These are phyloP conservation scores for Dysphania ambrosioides DNA, from an alignment of 148 eudicot genomes.

Conservation along the genomic window DNA sequence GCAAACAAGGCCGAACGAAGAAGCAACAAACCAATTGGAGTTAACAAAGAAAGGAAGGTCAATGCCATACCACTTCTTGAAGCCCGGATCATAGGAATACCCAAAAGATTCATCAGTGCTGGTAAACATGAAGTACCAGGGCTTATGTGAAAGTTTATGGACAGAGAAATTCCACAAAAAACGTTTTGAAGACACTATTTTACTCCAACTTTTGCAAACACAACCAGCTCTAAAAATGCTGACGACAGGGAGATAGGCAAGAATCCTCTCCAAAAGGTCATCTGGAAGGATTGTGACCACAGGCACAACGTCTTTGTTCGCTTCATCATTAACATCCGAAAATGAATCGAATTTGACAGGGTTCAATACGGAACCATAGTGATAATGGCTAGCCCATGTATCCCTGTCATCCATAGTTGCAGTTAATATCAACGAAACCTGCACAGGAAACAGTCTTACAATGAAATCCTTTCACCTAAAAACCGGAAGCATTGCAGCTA, in stretches of 20 bases:
- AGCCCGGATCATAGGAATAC: constrained; percentile 72
- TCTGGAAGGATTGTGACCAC: constrained; percentile 67
- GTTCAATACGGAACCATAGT: constrained; percentile 26
- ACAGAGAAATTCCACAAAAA: constrained; percentile 65
- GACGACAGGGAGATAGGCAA: constrained; percentile 71
- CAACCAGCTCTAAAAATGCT: constrained; percentile 81
- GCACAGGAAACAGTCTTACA: constrained; percentile 11
- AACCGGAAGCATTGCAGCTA: not conserved
- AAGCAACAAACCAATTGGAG: constrained; percentile 76
- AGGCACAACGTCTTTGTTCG: constrained; percentile 45
- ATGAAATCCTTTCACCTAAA: not conserved
- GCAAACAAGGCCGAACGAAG: constrained; percentile 87
- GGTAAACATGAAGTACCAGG: constrained; percentile 97
- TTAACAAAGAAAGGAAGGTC: constrained; percentile 75
- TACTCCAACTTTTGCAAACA: constrained; percentile 87
- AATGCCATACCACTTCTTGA: constrained; percentile 71
- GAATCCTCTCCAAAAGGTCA: constrained; percentile 77
- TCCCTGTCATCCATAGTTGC: constrained; percentile 50
- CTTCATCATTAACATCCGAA: constrained; percentile 47
- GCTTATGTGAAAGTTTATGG: constrained; percentile 47
- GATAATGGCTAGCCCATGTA: constrained; percentile 57
- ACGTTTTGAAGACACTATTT: constrained; percentile 62
- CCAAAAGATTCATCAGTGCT: constrained; percentile 69
- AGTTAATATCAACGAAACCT: constrained; percentile 11
- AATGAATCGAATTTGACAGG: constrained; percentile 34